Evolutionary conservation across 2,329 filamentous ascomycete genomes (phyloP).

Genomic region (Nothophoma quercina): DNA sequence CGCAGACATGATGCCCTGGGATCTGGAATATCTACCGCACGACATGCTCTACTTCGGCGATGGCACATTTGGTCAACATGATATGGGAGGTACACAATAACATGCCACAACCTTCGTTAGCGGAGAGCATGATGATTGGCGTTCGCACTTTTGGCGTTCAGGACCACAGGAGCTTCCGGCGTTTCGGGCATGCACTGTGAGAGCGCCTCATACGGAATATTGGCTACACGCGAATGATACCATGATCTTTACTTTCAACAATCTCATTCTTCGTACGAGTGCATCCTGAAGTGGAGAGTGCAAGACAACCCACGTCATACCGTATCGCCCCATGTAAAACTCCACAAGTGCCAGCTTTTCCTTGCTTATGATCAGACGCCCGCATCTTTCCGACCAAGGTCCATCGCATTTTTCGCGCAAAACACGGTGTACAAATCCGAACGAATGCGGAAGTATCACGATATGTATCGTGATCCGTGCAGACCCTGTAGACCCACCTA

Average conservation of each 20-base stretch:
- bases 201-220: neutral
- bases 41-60: slow-evolving; percentile 63
- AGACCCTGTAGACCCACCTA: slow-evolving; percentile 11
- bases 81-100: slow-evolving; percentile 8
- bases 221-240: slow-evolving; percentile 14
- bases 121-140: neutral
- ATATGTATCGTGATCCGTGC: slow-evolving; percentile 9
- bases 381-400: slow-evolving; percentile 2
- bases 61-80: slow-evolving; percentile 8
- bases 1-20: slow-evolving; percentile 76
- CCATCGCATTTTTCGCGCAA: slow-evolving; percentile 8
- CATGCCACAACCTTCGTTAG: neutral
- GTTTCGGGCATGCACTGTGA: neutral
- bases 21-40: slow-evolving; percentile 72
- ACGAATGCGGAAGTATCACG: slow-evolving; percentile 7
- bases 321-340: neutral
- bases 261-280: too few species aligned
- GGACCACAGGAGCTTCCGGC: neutral
- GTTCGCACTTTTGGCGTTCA: slow-evolving; percentile 4
- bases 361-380: slow-evolving; percentile 1
- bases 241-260: neutral
- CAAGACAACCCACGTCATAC: neutral
- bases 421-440: slow-evolving; percentile 5
- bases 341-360: neutral
- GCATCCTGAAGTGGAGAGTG: neutral